Base-by-base conservation (phyloP, 2,329 filamentous ascomycete genomes). In the Hawksworthiomyces lignivorus region DNA sequence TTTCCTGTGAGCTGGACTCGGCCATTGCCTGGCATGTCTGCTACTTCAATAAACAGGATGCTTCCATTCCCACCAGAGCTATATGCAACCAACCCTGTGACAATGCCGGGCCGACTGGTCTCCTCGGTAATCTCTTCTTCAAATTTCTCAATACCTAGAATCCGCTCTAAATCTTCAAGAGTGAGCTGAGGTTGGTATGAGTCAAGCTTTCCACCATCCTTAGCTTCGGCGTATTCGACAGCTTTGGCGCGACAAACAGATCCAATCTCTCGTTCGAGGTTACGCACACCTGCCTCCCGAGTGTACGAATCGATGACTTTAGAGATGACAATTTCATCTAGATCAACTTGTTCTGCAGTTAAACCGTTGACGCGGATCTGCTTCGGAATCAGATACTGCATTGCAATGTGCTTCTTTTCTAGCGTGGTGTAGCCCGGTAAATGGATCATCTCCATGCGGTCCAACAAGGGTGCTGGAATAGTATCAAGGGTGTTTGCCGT, bases 251-350 rank as follows among this genome's bases (percentile, higher is more conserved):
- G 87, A 62, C 92, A 96, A 29, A 98, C 88, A 14, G 86, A 87
- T 30, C 90, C 90, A 53, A 98, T 84, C 63, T 98, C 92, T 47
- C 92, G 85, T 65, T 98, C 92, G 18, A 98, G 75, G 56, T 94
- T 97, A 53, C 92, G 87, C 24, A 98, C 92, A 30, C 92, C 92
- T 39, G 90, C 86, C 64, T 98, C 92, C 49, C 90, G 87, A 30
- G 92, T 98, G 68, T 98, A 98, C 21, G 84, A 83, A 55, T 92
- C 92, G 54, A 97, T 97, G 51, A 96, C 87, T 62, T 94, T 94
- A 62, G 90, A 87, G 43, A 98, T 76, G 4, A 96, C 89, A 24
- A 90, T 84, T 46, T 87, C 81, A 32, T 77, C 78, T 48, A 98
- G 80, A 28, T 72, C 64, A 36, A 98, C 76, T 54, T 95, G 84